phyloP scores from a whole-genome alignment of 768 basidiomycete species.

The Sistotremastrum suecicum region DNA sequence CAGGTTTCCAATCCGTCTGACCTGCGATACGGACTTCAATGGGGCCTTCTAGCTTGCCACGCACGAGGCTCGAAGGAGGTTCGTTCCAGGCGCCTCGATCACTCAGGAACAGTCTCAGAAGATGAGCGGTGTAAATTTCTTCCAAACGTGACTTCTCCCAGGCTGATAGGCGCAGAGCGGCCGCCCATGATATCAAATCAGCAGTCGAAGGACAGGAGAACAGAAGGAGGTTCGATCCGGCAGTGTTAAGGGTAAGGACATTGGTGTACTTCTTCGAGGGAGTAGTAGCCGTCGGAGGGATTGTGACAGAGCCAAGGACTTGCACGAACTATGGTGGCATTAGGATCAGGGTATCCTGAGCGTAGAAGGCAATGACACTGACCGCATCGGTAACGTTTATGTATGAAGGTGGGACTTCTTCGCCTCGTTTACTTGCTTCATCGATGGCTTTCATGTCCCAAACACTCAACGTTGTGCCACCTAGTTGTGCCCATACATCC shows the following conservation, averaged over 20 bases:
- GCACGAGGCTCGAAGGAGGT: conserved; percentile 46
- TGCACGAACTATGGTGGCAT: conserved; percentile 46
- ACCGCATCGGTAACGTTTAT: conserved; percentile 83
- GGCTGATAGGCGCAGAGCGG: conserved; percentile 74
- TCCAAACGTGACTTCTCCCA: conserved; percentile 95
- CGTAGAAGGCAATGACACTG: conserved; percentile 20
- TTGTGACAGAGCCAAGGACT: conserved; percentile 60
- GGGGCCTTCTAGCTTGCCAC: conserved; percentile 82
- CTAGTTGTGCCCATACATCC: conserved; percentile 81
- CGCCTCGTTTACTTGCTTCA: conserved; percentile 66
- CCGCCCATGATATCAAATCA: conserved; percentile 77
- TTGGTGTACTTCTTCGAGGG: conserved; percentile 52
- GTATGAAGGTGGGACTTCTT: conserved; percentile 76
- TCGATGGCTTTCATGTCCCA: conserved; percentile 89
- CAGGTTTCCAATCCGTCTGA: conserved; percentile 91
- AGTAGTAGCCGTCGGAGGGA: conserved; percentile 34
- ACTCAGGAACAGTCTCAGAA: conserved; percentile 65
- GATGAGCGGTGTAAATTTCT: conserved; percentile 94
- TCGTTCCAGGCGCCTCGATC: conserved; percentile 26
- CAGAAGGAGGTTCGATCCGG: conserved; percentile 77
- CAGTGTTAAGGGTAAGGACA: conserved; percentile 86
- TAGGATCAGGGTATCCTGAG: conserved; percentile 5
- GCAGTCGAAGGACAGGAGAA: conserved; percentile 71
- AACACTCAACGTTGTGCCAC: conserved; percentile 77
- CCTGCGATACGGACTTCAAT: conserved; percentile 84